Percentiles rank a stretch among this genome's conserved stretches.
These are phyloP conservation scores for Chaetomiaceae sp. DNA, from an alignment of 2,329 filamentous ascomycete genomes.

Conservation along the genomic window DNA sequence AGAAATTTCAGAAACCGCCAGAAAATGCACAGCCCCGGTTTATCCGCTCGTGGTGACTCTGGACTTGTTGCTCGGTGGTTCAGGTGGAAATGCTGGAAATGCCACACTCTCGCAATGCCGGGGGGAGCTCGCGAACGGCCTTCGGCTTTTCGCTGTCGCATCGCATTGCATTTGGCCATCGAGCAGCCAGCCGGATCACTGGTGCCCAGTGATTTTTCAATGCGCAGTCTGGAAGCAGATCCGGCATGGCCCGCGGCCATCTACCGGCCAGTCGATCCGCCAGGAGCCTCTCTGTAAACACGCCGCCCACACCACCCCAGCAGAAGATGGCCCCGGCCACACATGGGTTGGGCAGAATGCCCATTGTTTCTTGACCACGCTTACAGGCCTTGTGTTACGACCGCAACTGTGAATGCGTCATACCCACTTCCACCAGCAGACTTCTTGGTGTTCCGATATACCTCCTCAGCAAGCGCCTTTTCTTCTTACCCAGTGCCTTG, in stretches of 20 bases:
- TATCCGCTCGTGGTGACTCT: neutral
- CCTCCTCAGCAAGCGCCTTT: conserved; percentile 8
- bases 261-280: conserved; percentile 12
- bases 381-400: conserved; percentile 12
- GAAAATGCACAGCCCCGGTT: conserved; percentile 20
- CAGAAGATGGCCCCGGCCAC: conserved; percentile 5
- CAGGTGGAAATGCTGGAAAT: neutral
- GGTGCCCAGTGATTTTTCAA: neutral
- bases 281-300: neutral
- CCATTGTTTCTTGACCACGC: conserved; percentile 13
- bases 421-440: neutral
- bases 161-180: conserved; percentile 1
- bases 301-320: conserved; percentile 5
- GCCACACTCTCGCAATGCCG: neutral
- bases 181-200: neutral
- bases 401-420: conserved; percentile 10
- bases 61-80: neutral
- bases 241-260: conserved; percentile 12
- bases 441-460: conserved; percentile 13
- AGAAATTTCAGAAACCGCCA: conserved; percentile 8
- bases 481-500: neutral
- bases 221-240: too few relatives aligned
- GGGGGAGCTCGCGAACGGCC: neutral
- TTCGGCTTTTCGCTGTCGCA: neutral
- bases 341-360: conserved; percentile 11